A percentile compares a stretch with the other conserved stretches of the same genome.
Evolutionary conservation across 306 rosid species (phyloP).

Genomic region (Castanea crenata): DNA sequence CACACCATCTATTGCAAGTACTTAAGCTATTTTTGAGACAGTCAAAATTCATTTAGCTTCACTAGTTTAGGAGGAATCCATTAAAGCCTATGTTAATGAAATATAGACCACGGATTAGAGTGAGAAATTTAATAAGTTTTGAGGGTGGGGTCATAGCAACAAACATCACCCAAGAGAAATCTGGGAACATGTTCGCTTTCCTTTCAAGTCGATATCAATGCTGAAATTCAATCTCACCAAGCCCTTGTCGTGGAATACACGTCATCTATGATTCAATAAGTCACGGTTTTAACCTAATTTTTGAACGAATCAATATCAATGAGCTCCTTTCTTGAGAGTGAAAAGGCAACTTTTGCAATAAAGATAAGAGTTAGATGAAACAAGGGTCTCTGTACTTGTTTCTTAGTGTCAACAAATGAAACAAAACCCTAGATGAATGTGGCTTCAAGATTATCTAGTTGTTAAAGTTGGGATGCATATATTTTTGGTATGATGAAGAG

Average conservation of each 20-base stretch:
- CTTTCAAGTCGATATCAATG: constrained; percentile 23
- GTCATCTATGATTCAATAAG: constrained; percentile 27
- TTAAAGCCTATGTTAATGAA: constrained; percentile 43
- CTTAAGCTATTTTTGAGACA: constrained; percentile 12
- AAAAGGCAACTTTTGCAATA: constrained; percentile 4
- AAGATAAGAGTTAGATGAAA: neutral
- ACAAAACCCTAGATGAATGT: neutral
- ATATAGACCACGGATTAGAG: constrained; percentile 41
- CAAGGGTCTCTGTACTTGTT: neutral
- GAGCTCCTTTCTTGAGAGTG: neutral
- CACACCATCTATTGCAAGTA: constrained; percentile 19
- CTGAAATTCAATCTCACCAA: constrained; percentile 9
- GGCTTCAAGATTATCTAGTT: neutral
- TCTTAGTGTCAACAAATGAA: neutral
- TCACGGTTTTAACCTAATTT: constrained; percentile 32
- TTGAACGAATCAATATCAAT: constrained; percentile 6
- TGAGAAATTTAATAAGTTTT: constrained; percentile 20
- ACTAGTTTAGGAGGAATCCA: constrained; percentile 34
- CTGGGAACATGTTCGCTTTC: constrained; percentile 33
- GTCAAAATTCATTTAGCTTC: constrained; percentile 26
- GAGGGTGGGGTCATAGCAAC: constrained; percentile 39
- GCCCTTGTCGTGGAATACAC: constrained; percentile 46
- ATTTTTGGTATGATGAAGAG: neutral
- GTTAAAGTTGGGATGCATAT: neutral
- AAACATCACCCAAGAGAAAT: constrained; percentile 35